These are phyloP conservation scores for Monosporascus sp. DNA, from an alignment of 2,329 filamentous ascomycete genomes.

Conservation along the genomic window DNA sequence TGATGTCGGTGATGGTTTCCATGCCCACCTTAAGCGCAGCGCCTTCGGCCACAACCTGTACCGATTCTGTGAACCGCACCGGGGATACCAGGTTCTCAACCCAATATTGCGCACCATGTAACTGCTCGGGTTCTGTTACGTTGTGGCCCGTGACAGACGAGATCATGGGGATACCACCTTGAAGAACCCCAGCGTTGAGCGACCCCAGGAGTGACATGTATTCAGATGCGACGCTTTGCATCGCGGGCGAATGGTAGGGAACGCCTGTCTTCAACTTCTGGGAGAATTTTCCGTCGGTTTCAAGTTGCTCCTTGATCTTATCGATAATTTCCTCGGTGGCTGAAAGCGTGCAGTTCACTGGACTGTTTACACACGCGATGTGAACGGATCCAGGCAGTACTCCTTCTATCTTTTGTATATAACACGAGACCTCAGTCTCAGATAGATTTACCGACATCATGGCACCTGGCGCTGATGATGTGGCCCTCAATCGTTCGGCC, in stretches of 20 bases:
- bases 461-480: neutral
- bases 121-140: neutral
- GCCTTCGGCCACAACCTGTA: neutral
- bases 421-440: neutral
- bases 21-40: neutral
- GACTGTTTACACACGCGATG: conserved; percentile 35
- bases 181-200: neutral
- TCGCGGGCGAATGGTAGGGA: conserved; percentile 5
- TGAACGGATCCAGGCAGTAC: too few species aligned
- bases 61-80: conserved; percentile 7
- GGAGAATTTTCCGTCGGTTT: conserved; percentile 13
- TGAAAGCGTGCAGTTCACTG: conserved; percentile 30
- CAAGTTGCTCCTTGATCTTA: conserved; percentile 4
- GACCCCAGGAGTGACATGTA: neutral
- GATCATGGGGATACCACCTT: neutral
- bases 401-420: conserved; percentile 1
- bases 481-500: neutral
- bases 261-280: conserved; percentile 10
- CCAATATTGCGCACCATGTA: conserved; percentile 1
- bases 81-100: conserved; percentile 3
- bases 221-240: neutral
- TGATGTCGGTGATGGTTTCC: neutral
- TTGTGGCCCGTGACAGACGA: neutral
- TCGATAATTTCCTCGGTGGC: conserved; percentile 24
- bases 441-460: conserved; percentile 1